Base-by-base conservation (phyloP, 192 early-diverging fungal genomes). In the Coemansia guatemalensis region DNA sequence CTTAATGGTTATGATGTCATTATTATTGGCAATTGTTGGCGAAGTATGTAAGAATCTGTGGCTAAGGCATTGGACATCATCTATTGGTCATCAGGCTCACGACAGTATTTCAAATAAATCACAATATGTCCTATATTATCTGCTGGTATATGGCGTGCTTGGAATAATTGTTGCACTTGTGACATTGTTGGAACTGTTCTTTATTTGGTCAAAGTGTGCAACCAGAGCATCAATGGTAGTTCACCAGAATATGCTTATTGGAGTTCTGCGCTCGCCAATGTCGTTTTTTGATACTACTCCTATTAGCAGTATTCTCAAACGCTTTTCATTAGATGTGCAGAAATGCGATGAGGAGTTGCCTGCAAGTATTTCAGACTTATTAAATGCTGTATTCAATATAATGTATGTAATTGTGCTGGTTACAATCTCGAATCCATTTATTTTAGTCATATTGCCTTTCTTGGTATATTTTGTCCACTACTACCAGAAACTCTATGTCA, bases 131-230 rank as follows among this genome's bases (percentile, higher is more conserved):
- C 21, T 89, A 39, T 75, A 66, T 60, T 75, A 93, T 56, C 77
- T 97, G n/a, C 67, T 77, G 12, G 84, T 93, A 32, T 97, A 95
- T 70, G 93, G 91, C 4, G 74, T 67, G 0, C 71, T 94, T 5
- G 95, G 92, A 9, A 58, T 92, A 24, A 55, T 86, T 4, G 90
- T 85, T 48, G 81, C 88, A 5, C 39, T 87, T 17, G 78, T 87
- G 58, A 83, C 88, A 11, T 80, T 91, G 48, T 74, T 90, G 35
- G 90, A 95, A 69, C 83, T 86, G 17, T 73, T 95, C 39, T 75
- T 89, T 58, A 86, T 91, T 20, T 95, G 92, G 88, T 84, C 93
- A 6, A 82, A 69, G 22, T 95, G 93, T 62, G 91, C 87, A 23
- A 93, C 94, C 71, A 82, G 87, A 20, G 67, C 71, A 0, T 79